Conservation (phyloP, 2,329 filamentous ascomycete species). For the Fonsecaea pugnacius region DNA sequence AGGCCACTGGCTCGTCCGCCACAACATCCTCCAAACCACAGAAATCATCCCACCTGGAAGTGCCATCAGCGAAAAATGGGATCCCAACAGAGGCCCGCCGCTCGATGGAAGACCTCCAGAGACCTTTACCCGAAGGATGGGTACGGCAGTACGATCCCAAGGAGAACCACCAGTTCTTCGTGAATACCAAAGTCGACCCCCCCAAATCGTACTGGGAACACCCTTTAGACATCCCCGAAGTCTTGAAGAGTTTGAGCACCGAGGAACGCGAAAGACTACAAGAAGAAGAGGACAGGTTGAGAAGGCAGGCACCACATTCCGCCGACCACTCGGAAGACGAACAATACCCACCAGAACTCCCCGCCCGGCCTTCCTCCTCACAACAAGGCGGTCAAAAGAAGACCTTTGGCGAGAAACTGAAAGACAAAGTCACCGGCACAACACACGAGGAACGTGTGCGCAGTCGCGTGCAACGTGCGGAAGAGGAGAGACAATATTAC, state of each 20-base stretch:
- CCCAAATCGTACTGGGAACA: slow-evolving; percentile 66
- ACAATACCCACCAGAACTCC: slow-evolving; percentile 32
- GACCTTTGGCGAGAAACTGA: slow-evolving; percentile 60
- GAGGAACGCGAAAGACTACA: slow-evolving; percentile 57
- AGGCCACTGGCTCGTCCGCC: slow-evolving; percentile 38
- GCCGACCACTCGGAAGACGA: slow-evolving; percentile 34
- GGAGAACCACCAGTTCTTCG: slow-evolving; percentile 65
- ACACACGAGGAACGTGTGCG: slow-evolving; percentile 61
- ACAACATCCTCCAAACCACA: slow-evolving; percentile 29
- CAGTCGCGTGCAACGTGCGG: slow-evolving; percentile 52
- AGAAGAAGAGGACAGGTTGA: slow-evolving; percentile 39
- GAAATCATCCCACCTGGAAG: slow-evolving; percentile 34
- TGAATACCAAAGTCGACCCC: slow-evolving; percentile 60
- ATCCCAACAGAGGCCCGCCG: slow-evolving; percentile 59
- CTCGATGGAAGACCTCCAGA: slow-evolving; percentile 66
- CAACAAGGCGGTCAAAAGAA: slow-evolving; percentile 41
- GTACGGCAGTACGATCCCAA: slow-evolving; percentile 60
- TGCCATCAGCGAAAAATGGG: slow-evolving; percentile 50
- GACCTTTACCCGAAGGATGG: slow-evolving; percentile 62
- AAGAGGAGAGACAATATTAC: slow-evolving; percentile 58
- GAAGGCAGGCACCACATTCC: slow-evolving; percentile 33
- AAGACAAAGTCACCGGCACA: slow-evolving; percentile 62
- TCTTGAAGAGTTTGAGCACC: slow-evolving; percentile 53
- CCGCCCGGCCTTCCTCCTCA: slow-evolving; percentile 25
- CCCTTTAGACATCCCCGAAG: slow-evolving; percentile 63